A percentile compares a stretch with the other conserved stretches of the same genome.
phyloP scores from a whole-genome alignment of 192 early-diverging fungal species.

The Coemansia sp. region DNA sequence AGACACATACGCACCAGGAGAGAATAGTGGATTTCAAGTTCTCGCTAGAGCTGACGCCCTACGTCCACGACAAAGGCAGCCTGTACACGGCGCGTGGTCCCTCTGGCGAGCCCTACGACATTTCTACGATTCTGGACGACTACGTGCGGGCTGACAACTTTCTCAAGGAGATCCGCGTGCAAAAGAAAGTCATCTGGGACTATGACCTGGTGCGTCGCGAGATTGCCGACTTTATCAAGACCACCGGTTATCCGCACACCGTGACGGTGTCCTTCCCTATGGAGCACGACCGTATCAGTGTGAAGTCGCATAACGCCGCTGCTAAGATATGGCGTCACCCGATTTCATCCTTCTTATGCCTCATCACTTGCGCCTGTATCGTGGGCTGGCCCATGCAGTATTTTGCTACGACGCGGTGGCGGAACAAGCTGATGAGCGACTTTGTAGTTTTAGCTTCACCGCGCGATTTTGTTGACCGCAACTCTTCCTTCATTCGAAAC shows the following conservation, averaged over 20 bases:
- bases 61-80: conserved; percentile 39
- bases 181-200: conserved; percentile 53
- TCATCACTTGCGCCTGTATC: conserved; percentile 39
- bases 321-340: conserved; percentile 40
- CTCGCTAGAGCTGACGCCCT: conserved; percentile 41
- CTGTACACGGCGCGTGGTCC: conserved; percentile 31
- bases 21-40: conserved; percentile 45
- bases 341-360: conserved; percentile 37
- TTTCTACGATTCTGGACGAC: conserved; percentile 21
- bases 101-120: conserved; percentile 33
- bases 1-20: conserved; percentile 18
- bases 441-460: conserved; percentile 48
- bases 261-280: conserved; percentile 40
- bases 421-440: conserved; percentile 45
- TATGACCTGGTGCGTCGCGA: conserved; percentile 37
- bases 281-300: conserved; percentile 31
- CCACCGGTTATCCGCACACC: conserved; percentile 43
- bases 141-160: conserved; percentile 36
- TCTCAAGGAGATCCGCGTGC: conserved; percentile 41
- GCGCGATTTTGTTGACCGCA: conserved; percentile 33
- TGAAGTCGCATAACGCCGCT: conserved; percentile 23
- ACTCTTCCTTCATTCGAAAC: conserved; percentile 37
- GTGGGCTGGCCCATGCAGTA: conserved; percentile 48
- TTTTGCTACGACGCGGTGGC: conserved; percentile 26
- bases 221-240: conserved; percentile 15